Percentiles rank a stretch among this genome's conserved stretches.
phyloP scores from a whole-genome alignment of 1,139 yeast genomes.

The Protomyces gravidus region DNA sequence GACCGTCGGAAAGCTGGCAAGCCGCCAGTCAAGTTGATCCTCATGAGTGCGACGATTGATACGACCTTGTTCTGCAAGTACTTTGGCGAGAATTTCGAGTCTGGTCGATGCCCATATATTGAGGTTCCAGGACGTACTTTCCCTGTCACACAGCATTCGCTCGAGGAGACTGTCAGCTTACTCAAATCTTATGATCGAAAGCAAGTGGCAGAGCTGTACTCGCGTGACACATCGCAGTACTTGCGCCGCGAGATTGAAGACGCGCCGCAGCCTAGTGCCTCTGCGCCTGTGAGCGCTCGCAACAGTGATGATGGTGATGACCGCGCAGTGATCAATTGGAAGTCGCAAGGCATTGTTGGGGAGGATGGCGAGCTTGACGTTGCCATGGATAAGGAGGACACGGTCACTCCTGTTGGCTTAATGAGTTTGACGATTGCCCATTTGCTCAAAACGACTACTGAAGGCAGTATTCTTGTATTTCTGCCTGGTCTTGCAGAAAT shows the following conservation, averaged over 20 bases:
- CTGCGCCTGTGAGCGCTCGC: slow-evolving; percentile 10
- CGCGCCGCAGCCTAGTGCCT: slow-evolving; percentile 3
- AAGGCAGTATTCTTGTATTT: slow-evolving; percentile 59
- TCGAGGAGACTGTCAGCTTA: slow-evolving; percentile 36
- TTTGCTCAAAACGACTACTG: slow-evolving; percentile 26
- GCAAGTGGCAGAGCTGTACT: slow-evolving; percentile 8
- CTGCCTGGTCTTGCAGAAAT: slow-evolving; percentile 79
- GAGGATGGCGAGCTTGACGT: slow-evolving; percentile 25
- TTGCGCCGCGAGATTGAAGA: slow-evolving; percentile 14
- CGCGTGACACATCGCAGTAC: slow-evolving; percentile 16
- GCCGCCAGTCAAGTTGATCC: slow-evolving; percentile 47
- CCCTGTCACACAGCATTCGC: slow-evolving; percentile 62
- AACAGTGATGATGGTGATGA: slow-evolving; percentile 13
- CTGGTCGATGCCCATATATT: slow-evolving; percentile 48
- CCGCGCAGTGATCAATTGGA: slow-evolving; percentile 27
- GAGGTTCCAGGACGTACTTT: slow-evolving; percentile 80
- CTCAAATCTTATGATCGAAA: slow-evolving; percentile 9
- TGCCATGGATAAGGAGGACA: slow-evolving; percentile 20
- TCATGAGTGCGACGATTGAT: slow-evolving; percentile 82
- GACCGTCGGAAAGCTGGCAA: slow-evolving; percentile 41
- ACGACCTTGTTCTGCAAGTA: slow-evolving; percentile 54
- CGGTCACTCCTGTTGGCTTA: slow-evolving; percentile 27
- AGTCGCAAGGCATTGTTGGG: slow-evolving; percentile 13
- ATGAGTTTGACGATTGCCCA: slow-evolving; percentile 30
- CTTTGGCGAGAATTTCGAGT: slow-evolving; percentile 44